phyloP scores from a whole-genome alignment of 805 yeast genomes.

The Candida odintsovae region DNA sequence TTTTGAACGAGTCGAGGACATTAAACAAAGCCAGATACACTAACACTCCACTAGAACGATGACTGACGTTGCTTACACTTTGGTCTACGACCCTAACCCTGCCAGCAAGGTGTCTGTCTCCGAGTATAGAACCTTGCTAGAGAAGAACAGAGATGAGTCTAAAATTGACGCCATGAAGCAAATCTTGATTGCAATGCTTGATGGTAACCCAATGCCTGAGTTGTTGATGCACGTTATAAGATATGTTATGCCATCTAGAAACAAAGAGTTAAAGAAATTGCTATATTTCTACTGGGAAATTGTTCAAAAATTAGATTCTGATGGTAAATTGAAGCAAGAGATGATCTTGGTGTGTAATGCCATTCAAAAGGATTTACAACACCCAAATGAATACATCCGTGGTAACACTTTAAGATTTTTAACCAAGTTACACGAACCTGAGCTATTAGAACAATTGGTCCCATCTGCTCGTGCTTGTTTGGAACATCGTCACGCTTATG shows the following conservation, averaged over 20 bases:
- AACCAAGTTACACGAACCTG: slow-evolving; percentile 87
- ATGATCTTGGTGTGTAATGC: slow-evolving; percentile 99
- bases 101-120: slow-evolving; percentile 52
- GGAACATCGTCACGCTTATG: slow-evolving; percentile 96
- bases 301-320: slow-evolving; percentile 82
- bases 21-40: neutral
- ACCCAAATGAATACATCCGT: slow-evolving; percentile 94
- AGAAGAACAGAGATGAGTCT: slow-evolving; percentile 83
- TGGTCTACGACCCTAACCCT: slow-evolving; percentile 72
- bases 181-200: slow-evolving; percentile 79
- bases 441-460: slow-evolving; percentile 89
- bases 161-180: slow-evolving; percentile 88
- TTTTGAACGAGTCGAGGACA: neutral
- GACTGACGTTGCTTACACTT: slow-evolving; percentile 56
- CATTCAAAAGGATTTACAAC: slow-evolving; percentile 94
- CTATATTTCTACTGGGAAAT: slow-evolving; percentile 97
- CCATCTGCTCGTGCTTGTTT: slow-evolving; percentile 88
- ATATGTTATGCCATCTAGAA: slow-evolving; percentile 92
- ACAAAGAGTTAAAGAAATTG: slow-evolving; percentile 86
- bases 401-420: slow-evolving; percentile 93
- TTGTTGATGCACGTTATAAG: slow-evolving; percentile 95
- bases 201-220: slow-evolving; percentile 90
- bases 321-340: slow-evolving; percentile 93
- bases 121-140: slow-evolving; percentile 74
- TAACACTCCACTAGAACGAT: slow-evolving; percentile 5